Conservation (phyloP, 2,329 filamentous ascomycete genomes). For the Penicillium sp. region DNA sequence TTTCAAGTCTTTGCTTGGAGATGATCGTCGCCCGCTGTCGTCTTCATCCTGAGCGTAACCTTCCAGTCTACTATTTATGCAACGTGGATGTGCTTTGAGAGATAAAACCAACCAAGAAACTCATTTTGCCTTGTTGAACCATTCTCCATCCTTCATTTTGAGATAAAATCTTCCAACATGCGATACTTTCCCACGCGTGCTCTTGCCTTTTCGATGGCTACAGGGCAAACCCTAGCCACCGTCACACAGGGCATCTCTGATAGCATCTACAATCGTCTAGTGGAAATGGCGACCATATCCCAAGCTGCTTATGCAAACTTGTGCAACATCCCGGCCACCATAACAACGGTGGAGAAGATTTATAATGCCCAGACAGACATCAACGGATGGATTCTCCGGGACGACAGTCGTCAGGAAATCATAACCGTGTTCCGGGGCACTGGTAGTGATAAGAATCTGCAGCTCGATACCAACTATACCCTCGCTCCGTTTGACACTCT, state of each 20-base stretch:
- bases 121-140: background rate
- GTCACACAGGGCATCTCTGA: constrained; percentile 3
- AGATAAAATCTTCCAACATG: constrained; percentile 6
- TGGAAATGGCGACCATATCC: constrained; percentile 7
- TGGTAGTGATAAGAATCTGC: constrained; percentile 3
- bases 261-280: constrained; percentile 1
- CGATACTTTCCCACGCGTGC: background rate
- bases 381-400: constrained; percentile 9
- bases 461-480: constrained; percentile 8
- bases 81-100: background rate
- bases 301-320: constrained; percentile 7
- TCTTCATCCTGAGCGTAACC: background rate
- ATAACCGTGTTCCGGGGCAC: constrained; percentile 8
- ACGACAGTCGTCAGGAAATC: constrained; percentile 4
- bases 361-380: constrained; percentile 8
- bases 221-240: background rate
- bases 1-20: background rate
- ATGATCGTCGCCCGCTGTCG: background rate
- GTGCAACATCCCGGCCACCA: constrained; percentile 7
- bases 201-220: background rate
- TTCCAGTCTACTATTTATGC: background rate
- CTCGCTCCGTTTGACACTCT: constrained; percentile 2
- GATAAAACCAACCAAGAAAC: background rate
- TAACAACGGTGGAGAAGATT: constrained; percentile 3
- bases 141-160: background rate